phyloP scores from a whole-genome alignment of 1,284 basidiomycete genomes.

The Malassezia slooffiae region DNA sequence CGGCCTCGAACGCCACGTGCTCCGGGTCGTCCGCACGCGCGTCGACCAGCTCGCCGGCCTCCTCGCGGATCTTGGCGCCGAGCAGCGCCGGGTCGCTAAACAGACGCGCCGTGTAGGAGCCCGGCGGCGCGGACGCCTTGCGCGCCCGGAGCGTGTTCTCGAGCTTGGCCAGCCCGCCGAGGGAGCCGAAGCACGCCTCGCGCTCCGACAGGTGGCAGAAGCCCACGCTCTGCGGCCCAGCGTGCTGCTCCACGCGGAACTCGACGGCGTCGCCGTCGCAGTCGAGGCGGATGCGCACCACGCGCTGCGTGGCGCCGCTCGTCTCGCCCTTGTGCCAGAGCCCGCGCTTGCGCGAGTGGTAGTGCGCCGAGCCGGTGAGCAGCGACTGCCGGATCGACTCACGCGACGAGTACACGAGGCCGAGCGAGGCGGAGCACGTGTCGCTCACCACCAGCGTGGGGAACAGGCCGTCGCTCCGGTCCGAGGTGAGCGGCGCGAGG shows the following conservation, averaged over 20 bases:
- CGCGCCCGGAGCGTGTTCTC: slow-evolving; percentile 70
- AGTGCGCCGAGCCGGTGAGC: slow-evolving; percentile 76
- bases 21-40: slow-evolving; percentile 67
- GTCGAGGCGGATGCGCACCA: slow-evolving; percentile 71
- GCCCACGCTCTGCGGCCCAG: slow-evolving; percentile 48
- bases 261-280: slow-evolving; percentile 89
- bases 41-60: slow-evolving; percentile 86
- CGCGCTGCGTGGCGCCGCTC: slow-evolving; percentile 80
- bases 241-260: slow-evolving; percentile 82
- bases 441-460: slow-evolving; percentile 64
- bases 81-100: slow-evolving; percentile 74
- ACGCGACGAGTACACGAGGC: slow-evolving; percentile 90
- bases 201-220: slow-evolving; percentile 79
- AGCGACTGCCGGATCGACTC: slow-evolving; percentile 81
- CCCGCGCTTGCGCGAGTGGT: slow-evolving; percentile 82
- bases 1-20: slow-evolving; percentile 81
- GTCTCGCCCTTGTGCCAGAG: slow-evolving; percentile 97
- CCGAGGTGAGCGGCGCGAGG: slow-evolving; percentile 60
- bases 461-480: slow-evolving; percentile 82
- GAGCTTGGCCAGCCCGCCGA: slow-evolving; percentile 67
- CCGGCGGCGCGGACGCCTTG: slow-evolving; percentile 65
- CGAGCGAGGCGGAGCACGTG: slow-evolving; percentile 61
- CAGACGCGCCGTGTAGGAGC: slow-evolving; percentile 80
- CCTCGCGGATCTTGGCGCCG: slow-evolving; percentile 90
- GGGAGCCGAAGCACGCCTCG: slow-evolving; percentile 61